These are phyloP conservation scores for Ambispora gerdemannii DNA, from an alignment of 192 early-diverging fungal species.

Conservation along the genomic window DNA sequence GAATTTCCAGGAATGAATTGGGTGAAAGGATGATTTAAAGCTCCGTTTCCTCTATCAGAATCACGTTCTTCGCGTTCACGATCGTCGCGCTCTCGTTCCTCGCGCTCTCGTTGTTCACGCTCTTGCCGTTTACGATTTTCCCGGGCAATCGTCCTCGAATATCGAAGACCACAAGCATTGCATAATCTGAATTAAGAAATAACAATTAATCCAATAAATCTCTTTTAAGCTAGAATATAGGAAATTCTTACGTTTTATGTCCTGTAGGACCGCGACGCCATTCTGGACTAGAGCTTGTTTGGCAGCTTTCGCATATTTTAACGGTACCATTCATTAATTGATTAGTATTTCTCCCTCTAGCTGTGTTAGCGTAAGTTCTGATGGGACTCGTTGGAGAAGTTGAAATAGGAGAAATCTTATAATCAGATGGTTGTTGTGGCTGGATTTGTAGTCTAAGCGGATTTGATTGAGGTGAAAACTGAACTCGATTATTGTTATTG, in stretches of 20 bases:
- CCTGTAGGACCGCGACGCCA: constrained; percentile 58
- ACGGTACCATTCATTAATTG: constrained; percentile 28
- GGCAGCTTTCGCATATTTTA: constrained; percentile 47
- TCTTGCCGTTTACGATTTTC: constrained; percentile 37
- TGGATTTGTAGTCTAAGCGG: background rate
- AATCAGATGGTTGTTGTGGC: constrained; percentile 18
- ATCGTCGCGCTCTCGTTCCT: constrained; percentile 22
- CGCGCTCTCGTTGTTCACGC: constrained; percentile 28
- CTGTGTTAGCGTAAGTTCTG: constrained; percentile 16
- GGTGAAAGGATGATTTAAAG: too few species aligned
- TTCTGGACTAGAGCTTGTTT: constrained; percentile 50
- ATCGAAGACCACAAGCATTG: constrained; percentile 56
- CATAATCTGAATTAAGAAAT: constrained; percentile 36
- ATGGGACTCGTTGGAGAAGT: constrained; percentile 11
- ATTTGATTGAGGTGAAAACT: background rate
- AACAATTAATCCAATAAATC: background rate
- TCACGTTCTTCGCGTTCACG: too few species aligned
- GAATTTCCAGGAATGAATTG: too few species aligned
- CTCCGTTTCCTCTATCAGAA: too few species aligned
- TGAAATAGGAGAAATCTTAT: constrained; percentile 22
- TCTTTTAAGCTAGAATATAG: background rate
- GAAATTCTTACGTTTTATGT: constrained; percentile 45
- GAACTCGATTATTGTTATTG: background rate
- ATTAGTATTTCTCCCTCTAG: background rate
- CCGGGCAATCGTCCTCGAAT: constrained; percentile 42